Base-by-base conservation (phyloP, 1,284 basidiomycete species). In the Meripilus lineatus region DNA sequence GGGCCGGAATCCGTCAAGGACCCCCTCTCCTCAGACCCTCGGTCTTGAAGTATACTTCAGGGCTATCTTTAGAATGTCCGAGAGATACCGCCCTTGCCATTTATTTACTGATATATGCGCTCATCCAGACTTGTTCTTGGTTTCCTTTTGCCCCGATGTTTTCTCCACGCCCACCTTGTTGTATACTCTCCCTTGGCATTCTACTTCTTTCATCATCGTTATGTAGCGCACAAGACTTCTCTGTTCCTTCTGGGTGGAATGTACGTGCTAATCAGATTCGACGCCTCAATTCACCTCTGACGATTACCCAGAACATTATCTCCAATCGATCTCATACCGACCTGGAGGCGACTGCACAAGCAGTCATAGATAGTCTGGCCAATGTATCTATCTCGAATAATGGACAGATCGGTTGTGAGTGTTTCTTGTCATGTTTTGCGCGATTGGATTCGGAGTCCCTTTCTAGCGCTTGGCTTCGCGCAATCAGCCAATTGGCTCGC, bases 351-450 rank as follows among this genome's bases (percentile, higher is more conserved):
- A 24, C 33, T 10, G 8, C 44, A 40, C 33, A 33, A 32, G 10
- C 25, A 5, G 20, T 39, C 4, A 33, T 45, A 5, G 38, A 40
- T 17, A 38, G 17, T 17, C 23, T 45, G 6, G 14, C 38, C 3
- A 25, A 23, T 28, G 18, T 26, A 13, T 40, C 34, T 32, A 40
- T 40, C 24, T 10, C 14, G 15, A 32, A 7, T 11, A 45, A 13
- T 14, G 44, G 44, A 22, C 38, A 45, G 22, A 34, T 45, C 6
- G 38, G 40, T 17, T 18, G 44, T 45, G n/a, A 6, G 42, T 40
- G 37, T 21, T 38, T n/a, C 10, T 20, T 30, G 28, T n/a, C 28
- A 10, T n/a, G 10, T 30, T 10, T n/a, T n/a, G n/a, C 28, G n/a
- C 10, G n/a, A 10, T 30, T n/a, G n/a, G 10, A 10, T 10, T 30